These are phyloP conservation scores for Casuarina glauca DNA, from an alignment of 306 rosid genomes.

Conservation along the genomic window DNA sequence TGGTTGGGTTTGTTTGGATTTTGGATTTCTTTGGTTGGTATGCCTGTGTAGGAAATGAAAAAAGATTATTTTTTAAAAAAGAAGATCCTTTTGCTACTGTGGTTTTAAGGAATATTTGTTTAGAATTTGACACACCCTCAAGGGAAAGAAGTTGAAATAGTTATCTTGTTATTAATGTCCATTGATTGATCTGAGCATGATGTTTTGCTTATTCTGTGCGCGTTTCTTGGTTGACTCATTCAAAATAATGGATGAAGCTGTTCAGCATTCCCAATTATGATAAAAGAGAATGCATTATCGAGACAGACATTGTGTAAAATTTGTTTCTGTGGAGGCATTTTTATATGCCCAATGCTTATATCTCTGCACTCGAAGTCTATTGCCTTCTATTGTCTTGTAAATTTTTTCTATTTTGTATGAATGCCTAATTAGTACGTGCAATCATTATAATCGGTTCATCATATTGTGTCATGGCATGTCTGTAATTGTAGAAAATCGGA, in stretches of 20 bases:
- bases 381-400: background rate
- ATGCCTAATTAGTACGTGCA: background rate
- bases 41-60: conserved; percentile 4
- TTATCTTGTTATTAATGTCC: background rate
- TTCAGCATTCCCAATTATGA: background rate
- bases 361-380: background rate
- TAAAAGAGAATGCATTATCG: background rate
- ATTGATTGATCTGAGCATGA: background rate
- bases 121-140: background rate
- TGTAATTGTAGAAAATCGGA: background rate
- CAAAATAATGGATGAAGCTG: background rate
- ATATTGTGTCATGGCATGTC: background rate
- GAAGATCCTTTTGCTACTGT: background rate
- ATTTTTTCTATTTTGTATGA: background rate
- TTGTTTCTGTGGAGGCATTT: background rate
- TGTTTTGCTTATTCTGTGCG: background rate
- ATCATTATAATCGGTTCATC: background rate
- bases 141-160: background rate
- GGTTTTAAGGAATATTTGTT: background rate
- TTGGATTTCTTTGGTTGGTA: conserved; percentile 10
- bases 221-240: background rate
- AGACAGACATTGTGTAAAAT: background rate
- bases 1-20: background rate
- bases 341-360: background rate
- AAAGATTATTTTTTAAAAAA: background rate